Evolutionary conservation across 768 basidiomycete genomes (phyloP), one percentile per base, ranked within the genome.

Genomic region (Agaricus subrufescens): DNA sequence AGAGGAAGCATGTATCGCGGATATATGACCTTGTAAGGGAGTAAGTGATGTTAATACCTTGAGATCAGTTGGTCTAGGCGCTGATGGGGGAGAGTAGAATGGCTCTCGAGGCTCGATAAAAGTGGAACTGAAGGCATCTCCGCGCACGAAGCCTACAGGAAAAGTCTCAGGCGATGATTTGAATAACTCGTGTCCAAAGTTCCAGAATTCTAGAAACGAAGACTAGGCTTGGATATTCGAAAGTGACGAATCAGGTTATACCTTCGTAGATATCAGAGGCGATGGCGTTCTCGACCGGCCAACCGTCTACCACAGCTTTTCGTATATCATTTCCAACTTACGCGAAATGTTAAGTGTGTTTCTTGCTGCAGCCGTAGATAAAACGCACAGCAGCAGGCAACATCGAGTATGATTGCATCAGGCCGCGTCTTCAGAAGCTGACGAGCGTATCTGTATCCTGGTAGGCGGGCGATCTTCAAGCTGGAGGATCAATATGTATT

Each of bases 151-250:
- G 0, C 70, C 65, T 0, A 73, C 80, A 2, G 83, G 80, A 66
- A 82, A 86, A 0, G 76, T 73, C 39, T 76, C 68, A 0, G 78
- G 75, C 0, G 73, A 80, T 3, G 79, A 74, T 52, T 66, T 75
- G 69, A 85, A 89, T 15, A 88, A 71, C 42, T 79, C 71, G 58
- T 87, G 84, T 1, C 86, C 85, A 3, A 77, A 70, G 5, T 80
- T 73, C 85, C 84, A 86, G 59, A 83, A 82, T 14, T 70, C 85
- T 85, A 15, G 34, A 19, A 42, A 37, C 3, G 25, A 48, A 19
- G 42, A 31, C 23, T 19, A n/a, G 46, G 29, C 10, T 10, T 5
- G 27, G 47, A n/a, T 5, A 34, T 31, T 9, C 10, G 46, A 44
- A 47, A 8, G 7, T 34, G 11, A 4, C 7, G 34, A 4, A 34